A percentile compares a stretch with the other conserved stretches of the same genome.
Conservation (phyloP, 768 basidiomycete species). For the Mycena polygramma region DNA sequence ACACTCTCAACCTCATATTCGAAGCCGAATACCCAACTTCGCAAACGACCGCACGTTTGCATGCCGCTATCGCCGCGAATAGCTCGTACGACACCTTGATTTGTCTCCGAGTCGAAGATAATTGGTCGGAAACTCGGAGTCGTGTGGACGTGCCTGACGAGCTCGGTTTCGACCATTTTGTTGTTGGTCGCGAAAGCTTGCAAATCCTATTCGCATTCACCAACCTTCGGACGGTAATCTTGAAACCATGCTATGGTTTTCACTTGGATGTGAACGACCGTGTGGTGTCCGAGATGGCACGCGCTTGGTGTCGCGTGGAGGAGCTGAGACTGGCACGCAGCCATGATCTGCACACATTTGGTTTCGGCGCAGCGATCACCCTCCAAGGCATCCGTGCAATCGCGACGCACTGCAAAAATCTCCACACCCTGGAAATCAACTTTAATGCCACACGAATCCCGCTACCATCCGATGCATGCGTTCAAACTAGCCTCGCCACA, state of each 20-base stretch:
- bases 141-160: no score
- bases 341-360: neutral
- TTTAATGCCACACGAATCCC: slow-evolving; percentile 2
- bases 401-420: slow-evolving; percentile 1
- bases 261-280: neutral
- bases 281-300: slow-evolving; percentile 1
- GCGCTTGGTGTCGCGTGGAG: slow-evolving; percentile 8
- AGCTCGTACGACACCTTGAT: neutral
- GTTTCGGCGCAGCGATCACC: neutral
- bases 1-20: neutral
- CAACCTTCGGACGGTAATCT: neutral
- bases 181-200: no score
- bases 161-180: no score
- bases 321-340: neutral
- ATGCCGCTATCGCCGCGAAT: neutral
- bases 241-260: slow-evolving; percentile 6
- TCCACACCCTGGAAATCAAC: neutral
- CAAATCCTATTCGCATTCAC: slow-evolving; percentile 20
- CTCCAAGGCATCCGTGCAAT: neutral
- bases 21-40: neutral
- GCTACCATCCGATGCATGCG: no score
- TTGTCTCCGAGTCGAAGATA: neutral
- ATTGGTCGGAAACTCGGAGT: no score
- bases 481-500: neutral
- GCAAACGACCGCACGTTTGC: neutral